Evolutionary conservation across 495 filamentous ascomycete genomes (phyloP).

Genomic region (Trichoderma asperelloides): DNA sequence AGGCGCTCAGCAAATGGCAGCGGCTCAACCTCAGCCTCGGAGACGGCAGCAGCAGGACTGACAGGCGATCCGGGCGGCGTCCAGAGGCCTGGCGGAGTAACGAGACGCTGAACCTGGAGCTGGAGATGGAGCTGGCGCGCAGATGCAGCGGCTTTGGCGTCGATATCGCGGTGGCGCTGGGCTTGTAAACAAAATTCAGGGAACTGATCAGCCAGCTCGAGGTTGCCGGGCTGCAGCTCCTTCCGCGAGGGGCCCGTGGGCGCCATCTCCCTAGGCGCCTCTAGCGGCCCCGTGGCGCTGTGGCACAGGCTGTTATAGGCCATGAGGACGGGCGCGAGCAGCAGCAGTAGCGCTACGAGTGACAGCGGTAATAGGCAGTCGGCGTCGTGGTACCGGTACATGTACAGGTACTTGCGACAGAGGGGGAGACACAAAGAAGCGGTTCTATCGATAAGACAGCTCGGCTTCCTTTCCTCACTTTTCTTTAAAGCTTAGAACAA

Average conservation of each 20-base stretch:
- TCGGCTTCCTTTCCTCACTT: neutral
- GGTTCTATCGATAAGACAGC: neutral
- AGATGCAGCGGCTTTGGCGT: neutral
- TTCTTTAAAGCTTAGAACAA: neutral
- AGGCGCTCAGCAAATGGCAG: neutral
- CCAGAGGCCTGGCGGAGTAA: neutral
- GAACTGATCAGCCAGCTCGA: constrained; percentile 9
- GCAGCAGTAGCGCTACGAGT: neutral
- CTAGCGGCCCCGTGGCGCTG: neutral
- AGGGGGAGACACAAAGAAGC: neutral
- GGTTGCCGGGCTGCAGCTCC: constrained; percentile 8
- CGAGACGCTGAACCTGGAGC: neutral
- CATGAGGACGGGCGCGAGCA: neutral
- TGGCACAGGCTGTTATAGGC: neutral
- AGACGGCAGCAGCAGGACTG: neutral
- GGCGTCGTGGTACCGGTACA: neutral
- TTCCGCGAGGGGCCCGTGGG: neutral
- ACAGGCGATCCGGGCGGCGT: constrained; percentile 2
- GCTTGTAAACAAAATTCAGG: constrained; percentile 11
- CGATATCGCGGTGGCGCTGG: neutral
- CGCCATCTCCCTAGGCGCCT: neutral
- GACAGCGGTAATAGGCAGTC: constrained; percentile 1
- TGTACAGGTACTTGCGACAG: neutral
- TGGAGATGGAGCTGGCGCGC: neutral
- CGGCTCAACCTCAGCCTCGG: neutral